Conservation (phyloP, 1,284 basidiomycete genomes). For the Pseudozyma sp. region DNA sequence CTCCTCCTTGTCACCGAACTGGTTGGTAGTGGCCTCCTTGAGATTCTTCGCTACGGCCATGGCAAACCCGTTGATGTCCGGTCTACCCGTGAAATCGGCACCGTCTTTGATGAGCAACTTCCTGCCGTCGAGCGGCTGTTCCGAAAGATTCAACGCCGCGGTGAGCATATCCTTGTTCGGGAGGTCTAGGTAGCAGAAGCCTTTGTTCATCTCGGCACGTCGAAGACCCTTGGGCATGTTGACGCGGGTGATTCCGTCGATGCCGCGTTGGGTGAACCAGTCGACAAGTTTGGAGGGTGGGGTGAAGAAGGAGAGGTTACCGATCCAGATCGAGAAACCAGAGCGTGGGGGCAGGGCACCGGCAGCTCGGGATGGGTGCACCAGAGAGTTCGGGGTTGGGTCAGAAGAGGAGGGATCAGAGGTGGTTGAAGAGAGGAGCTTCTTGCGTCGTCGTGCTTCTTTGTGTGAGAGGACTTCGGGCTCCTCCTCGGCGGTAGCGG, state of each 20-base stretch:
- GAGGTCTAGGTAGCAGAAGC: slow-evolving; percentile 97
- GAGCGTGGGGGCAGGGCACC: slow-evolving; percentile 15
- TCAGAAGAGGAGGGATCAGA: slow-evolving; percentile 11
- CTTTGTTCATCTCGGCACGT: slow-evolving; percentile 72
- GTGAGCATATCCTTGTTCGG: slow-evolving; percentile 79
- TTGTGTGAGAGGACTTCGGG: slow-evolving; percentile 60
- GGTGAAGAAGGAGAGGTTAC: slow-evolving; percentile 64
- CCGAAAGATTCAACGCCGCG: slow-evolving; percentile 82
- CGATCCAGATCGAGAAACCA: slow-evolving; percentile 76
- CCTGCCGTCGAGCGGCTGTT: slow-evolving; percentile 84
- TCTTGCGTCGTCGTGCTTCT: slow-evolving; percentile 59
- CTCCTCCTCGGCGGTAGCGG: slow-evolving; percentile 70
- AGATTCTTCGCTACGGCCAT: slow-evolving; percentile 33
- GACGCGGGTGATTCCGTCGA: slow-evolving; percentile 71
- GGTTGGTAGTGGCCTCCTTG: slow-evolving; percentile 1
- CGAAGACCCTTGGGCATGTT: slow-evolving; percentile 72
- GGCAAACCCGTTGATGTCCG: slow-evolving; percentile 58
- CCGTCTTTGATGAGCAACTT: slow-evolving; percentile 93
- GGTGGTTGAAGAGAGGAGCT: slow-evolving; percentile 12
- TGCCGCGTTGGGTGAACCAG: slow-evolving; percentile 56
- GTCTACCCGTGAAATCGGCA: slow-evolving; percentile 69
- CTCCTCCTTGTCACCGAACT: slow-evolving; percentile 8
- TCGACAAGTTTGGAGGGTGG: slow-evolving; percentile 49
- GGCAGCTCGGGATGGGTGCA: slow-evolving; percentile 20
- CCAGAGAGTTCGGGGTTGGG: slow-evolving; percentile 38